Base-by-base conservation (phyloP, 1,284 basidiomycete species). In the Trichosporon ovoides region DNA sequence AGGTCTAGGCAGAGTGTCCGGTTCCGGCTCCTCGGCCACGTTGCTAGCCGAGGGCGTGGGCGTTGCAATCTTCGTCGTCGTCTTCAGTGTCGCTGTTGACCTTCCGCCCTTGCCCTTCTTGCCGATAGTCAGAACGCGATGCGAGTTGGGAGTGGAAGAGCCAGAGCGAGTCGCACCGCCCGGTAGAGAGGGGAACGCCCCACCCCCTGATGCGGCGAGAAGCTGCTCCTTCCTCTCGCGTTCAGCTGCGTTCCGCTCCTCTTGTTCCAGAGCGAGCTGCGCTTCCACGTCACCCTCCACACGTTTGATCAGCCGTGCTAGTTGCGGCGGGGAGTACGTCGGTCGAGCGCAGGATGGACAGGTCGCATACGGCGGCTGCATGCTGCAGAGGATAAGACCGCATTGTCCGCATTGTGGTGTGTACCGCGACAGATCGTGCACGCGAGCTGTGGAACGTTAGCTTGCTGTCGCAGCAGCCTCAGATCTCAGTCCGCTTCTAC, bases 271-370 rank as follows among this genome's bases (percentile, higher is more conserved):
- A 3, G 59, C 64, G 2, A 74, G 43, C 53, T 75, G 71, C 7
- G 55, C 58, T 3, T 68, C 68, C 34, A 78, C 64, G 38, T 78
- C 74, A 24, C 40, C 52, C 53, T 74, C 64, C 3, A 77, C 46
- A 7, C 69, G 63, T 9, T 67, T 57, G 54, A 76, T 64, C 10
- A 76, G 69, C 6, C 74, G 69, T 6, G 71, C 64, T 24, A 74
- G 67, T 16, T 69, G 65, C 14, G 73, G 64, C 10, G 74, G 68
- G 4, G 68, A 62, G 10, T 66, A 61, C 3, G 52, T 59, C 9
- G 60, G 52, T 13, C 59, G 60, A 0, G 58, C 38, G 59, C 78
- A 80, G n/a, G 77, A 78, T 12, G 78, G 78, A 59, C 78, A 80
- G 10, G 76, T 71, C 18, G 68, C 68, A 46, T 76, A 68, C 14